Evolutionary conservation across 495 filamentous ascomycete species (phyloP).

Genomic region (Aspergillus ostianus): DNA sequence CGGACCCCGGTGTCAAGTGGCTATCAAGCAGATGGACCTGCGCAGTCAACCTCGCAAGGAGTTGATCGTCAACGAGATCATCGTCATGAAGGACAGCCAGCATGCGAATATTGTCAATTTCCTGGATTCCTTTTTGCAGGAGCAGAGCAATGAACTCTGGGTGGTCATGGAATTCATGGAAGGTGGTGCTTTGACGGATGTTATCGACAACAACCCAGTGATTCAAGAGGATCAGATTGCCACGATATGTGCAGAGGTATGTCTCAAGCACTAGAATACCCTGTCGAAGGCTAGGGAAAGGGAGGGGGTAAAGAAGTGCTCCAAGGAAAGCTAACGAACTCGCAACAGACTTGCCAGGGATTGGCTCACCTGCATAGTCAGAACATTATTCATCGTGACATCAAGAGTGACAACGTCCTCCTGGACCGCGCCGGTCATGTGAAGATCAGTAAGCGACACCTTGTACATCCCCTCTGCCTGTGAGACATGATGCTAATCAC

Average conservation of each 20-base stretch:
- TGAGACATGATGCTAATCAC: slow-evolving; percentile 9
- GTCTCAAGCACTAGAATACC: slow-evolving; percentile 8
- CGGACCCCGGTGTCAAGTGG: slow-evolving; percentile 76
- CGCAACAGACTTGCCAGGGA: slow-evolving; percentile 84
- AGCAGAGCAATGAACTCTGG: slow-evolving; percentile 91
- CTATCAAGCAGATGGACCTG: slow-evolving; percentile 99
- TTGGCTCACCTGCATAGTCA: slow-evolving; percentile 90
- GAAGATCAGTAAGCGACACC: slow-evolving; percentile 80
- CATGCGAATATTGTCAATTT: slow-evolving; percentile 99
- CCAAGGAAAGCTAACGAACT: neutral
- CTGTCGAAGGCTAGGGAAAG: too few relatives aligned
- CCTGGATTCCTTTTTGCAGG: slow-evolving; percentile 92
- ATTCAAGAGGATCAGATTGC: slow-evolving; percentile 97
- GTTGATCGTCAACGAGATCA: slow-evolving; percentile 97
- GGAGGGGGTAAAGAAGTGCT: neutral
- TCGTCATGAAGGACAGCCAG: slow-evolving; percentile 99
- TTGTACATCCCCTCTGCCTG: neutral
- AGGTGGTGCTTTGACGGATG: slow-evolving; percentile 93
- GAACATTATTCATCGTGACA: slow-evolving; percentile 98
- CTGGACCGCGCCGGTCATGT: slow-evolving; percentile 91
- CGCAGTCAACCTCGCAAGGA: slow-evolving; percentile 97
- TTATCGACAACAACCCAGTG: slow-evolving; percentile 91
- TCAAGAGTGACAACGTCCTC: slow-evolving; percentile 98
- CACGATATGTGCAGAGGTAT: slow-evolving; percentile 93
- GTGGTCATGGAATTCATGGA: slow-evolving; percentile 99